phyloP scores from a whole-genome alignment of 73 alveolate species.

The Symbiodinium pilosum region DNA sequence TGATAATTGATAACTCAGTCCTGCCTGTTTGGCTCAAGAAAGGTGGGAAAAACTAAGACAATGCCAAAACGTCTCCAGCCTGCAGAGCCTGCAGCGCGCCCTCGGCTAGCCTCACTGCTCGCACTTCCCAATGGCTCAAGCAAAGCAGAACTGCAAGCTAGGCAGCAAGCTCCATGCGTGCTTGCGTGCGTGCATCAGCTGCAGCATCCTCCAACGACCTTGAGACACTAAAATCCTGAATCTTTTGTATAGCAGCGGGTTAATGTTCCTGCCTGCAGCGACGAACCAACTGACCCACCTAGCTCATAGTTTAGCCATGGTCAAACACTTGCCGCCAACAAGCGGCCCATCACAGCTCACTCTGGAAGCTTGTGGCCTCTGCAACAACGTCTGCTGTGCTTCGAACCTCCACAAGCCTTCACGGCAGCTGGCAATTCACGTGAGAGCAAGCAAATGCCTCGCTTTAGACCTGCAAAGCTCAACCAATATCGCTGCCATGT shows the following conservation, averaged over 20 bases:
- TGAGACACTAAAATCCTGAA: not conserved
- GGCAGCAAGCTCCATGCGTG: not conserved
- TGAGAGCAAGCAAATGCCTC: no score
- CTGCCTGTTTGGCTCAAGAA: no score
- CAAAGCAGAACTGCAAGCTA: not conserved
- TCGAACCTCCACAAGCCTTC: not conserved
- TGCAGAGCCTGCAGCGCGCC: not conserved
- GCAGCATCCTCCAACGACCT: conserved; percentile 9
- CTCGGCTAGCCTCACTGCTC: not conserved
- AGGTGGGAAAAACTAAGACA: no score
- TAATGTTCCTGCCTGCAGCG: not conserved
- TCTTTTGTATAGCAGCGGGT: not conserved
- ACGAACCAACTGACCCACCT: not conserved
- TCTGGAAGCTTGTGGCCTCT: not conserved
- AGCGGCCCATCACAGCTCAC: no score
- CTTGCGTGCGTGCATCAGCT: not conserved
- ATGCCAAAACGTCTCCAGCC: not conserved
- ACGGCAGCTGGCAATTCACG: no score
- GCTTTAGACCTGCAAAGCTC: conserved; percentile 94
- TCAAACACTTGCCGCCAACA: no score
- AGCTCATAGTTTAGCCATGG: no score
- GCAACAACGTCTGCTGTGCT: not conserved
- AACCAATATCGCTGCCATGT: conserved; percentile 22
- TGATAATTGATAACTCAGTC: no score
- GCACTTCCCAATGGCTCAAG: not conserved